Evolutionary conservation across 2,329 filamentous ascomycete species (phyloP).

Genomic region (Neonectria faginata): DNA sequence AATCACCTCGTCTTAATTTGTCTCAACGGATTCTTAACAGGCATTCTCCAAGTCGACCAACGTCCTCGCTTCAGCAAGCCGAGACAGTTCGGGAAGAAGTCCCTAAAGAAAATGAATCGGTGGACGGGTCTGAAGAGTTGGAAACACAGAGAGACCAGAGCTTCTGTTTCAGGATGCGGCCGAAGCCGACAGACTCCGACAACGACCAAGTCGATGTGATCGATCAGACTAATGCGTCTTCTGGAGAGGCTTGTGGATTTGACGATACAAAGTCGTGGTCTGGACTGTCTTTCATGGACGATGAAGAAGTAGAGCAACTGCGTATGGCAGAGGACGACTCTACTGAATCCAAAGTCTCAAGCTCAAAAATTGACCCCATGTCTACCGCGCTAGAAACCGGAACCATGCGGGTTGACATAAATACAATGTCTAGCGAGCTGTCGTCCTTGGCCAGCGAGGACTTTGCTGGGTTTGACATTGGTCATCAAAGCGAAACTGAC

Average conservation of each 20-base stretch:
- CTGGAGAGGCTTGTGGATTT: not conserved
- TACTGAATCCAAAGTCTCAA: conserved; percentile 1
- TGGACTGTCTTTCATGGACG: conserved; percentile 30
- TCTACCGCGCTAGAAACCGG: not conserved
- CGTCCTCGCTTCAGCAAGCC: not conserved
- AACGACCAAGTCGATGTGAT: not conserved
- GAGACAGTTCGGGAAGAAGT: not conserved
- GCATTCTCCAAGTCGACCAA: conserved; percentile 25
- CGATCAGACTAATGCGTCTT: not conserved
- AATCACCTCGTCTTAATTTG: conserved; percentile 16
- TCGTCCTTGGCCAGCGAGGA: conserved; percentile 35
- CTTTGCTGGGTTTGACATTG: conserved; percentile 21
- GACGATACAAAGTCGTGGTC: conserved; percentile 35
- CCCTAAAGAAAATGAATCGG: not conserved
- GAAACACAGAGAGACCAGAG: conserved; percentile 51
- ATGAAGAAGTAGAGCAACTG: conserved; percentile 15
- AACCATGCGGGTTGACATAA: conserved; percentile 2
- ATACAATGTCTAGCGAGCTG: conserved; percentile 29
- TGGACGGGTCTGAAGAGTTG: conserved; percentile 13
- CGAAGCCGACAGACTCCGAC: conserved; percentile 8
- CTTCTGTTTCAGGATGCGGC: conserved; percentile 48
- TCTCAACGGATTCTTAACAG: conserved; percentile 24
- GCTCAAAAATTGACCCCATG: not conserved
- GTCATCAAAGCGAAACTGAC: not conserved
- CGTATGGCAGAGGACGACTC: conserved; percentile 4